These are phyloP conservation scores for Candida sp. DNA, from an alignment of 1,139 yeast species.

Conservation along the genomic window DNA sequence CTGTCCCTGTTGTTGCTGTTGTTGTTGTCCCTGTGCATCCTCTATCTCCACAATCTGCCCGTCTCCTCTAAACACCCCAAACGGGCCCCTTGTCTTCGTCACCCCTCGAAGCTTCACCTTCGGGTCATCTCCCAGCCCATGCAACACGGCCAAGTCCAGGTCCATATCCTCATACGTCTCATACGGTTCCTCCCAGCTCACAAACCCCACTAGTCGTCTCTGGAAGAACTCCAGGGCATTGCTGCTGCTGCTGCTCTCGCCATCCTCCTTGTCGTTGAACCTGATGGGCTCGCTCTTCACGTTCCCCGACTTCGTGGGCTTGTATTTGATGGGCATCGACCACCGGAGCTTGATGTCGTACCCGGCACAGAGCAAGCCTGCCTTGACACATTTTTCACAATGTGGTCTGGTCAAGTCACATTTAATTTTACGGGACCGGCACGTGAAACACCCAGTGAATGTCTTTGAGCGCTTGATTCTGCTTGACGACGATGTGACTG, in stretches of 20 bases:
- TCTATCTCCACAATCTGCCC: slow-evolving; percentile 9
- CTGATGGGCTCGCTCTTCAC: slow-evolving; percentile 30
- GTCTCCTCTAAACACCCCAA: slow-evolving; percentile 66
- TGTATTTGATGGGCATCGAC: slow-evolving; percentile 62
- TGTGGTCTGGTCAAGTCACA: slow-evolving; percentile 51
- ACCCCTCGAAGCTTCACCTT: slow-evolving; percentile 39
- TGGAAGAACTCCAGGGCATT: slow-evolving; percentile 52
- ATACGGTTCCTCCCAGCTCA: slow-evolving; percentile 65
- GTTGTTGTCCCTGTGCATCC: background rate
- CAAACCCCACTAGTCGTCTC: slow-evolving; percentile 79
- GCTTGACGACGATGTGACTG: background rate
- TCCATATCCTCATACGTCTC: slow-evolving; percentile 85
- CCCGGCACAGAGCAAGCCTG: slow-evolving; percentile 74
- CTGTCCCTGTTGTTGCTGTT: background rate
- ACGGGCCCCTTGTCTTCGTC: slow-evolving; percentile 75
- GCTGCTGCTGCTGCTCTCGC: slow-evolving; percentile 20
- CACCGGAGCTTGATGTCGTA: slow-evolving; percentile 82
- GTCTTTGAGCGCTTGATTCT: slow-evolving; percentile 36
- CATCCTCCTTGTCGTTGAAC: slow-evolving; percentile 26
- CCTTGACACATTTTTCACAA: slow-evolving; percentile 46
- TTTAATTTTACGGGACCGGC: slow-evolving; percentile 51
- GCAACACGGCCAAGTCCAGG: slow-evolving; percentile 64
- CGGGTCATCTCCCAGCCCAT: slow-evolving; percentile 49
- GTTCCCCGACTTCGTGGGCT: slow-evolving; percentile 29
- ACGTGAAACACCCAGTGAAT: slow-evolving; percentile 56